Conservation (phyloP, 2,329 filamentous ascomycete species). For the Lasiodiplodia hormozganensis region DNA sequence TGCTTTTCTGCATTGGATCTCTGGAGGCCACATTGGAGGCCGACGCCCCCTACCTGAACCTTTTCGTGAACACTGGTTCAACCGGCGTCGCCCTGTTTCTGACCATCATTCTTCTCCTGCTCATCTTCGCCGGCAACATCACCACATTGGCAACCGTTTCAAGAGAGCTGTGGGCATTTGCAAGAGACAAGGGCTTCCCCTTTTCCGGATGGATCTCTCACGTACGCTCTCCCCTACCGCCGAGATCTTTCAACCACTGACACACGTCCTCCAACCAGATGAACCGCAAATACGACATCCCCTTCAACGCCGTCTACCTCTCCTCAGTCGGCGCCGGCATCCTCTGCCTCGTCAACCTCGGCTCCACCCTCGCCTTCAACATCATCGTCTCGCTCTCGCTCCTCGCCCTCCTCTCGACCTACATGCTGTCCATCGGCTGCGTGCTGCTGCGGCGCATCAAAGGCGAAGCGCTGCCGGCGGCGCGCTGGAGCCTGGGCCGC, state of each 20-base stretch:
- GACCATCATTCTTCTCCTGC: conserved; percentile 30
- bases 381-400: conserved; percentile 36
- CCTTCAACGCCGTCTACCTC: conserved; percentile 31
- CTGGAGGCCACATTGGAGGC: conserved; percentile 32
- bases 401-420: conserved; percentile 30
- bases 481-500: conserved; percentile 30
- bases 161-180: conserved; percentile 33
- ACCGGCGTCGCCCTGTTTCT: conserved; percentile 28
- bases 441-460: conserved; percentile 28
- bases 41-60: conserved; percentile 30
- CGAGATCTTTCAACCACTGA: neutral
- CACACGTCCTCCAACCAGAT: conserved; percentile 14
- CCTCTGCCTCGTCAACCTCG: conserved; percentile 56
- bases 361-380: conserved; percentile 51
- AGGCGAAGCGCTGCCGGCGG: conserved; percentile 6
- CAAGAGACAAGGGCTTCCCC: conserved; percentile 33
- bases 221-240: conserved; percentile 4
- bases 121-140: conserved; percentile 32
- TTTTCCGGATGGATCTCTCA: conserved; percentile 30
- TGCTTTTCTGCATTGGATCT: conserved; percentile 33
- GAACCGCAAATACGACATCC: conserved; percentile 30
- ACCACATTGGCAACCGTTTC: conserved; percentile 32
- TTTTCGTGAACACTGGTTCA: conserved; percentile 31
- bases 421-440: conserved; percentile 32
- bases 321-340: conserved; percentile 39